Percentiles rank a stretch among this genome's conserved stretches.
phyloP scores from a whole-genome alignment of 306 rosid genomes.

The Abrus pulchellus region DNA sequence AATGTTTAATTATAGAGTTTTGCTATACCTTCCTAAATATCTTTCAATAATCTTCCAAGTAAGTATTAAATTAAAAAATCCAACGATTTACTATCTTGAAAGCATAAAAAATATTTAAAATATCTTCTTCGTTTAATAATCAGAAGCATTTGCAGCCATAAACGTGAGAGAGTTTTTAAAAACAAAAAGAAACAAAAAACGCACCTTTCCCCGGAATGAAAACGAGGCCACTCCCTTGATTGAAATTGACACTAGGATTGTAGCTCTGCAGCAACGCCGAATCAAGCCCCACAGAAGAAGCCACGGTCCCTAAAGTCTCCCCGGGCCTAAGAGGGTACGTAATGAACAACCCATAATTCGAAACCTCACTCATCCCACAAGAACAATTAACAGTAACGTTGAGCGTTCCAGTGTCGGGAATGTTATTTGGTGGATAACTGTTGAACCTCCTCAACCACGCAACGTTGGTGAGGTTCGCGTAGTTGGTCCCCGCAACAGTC shows the following conservation, averaged over 20 bases:
- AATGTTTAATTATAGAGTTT: too few species aligned
- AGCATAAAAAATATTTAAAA: too few species aligned
- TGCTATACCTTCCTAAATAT: too few species aligned
- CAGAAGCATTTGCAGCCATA: too few species aligned
- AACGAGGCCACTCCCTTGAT: constrained; percentile 67
- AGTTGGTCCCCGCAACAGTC: constrained; percentile 32
- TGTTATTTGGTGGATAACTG: constrained; percentile 35
- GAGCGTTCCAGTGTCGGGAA: constrained; percentile 55
- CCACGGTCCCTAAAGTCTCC: constrained; percentile 59
- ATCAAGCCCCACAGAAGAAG: constrained; percentile 10
- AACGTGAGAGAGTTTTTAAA: too few species aligned
- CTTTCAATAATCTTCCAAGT: too few species aligned
- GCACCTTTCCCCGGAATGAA: constrained; percentile 81
- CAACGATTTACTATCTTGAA: too few species aligned
- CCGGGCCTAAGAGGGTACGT: constrained; percentile 71
- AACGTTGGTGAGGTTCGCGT: constrained; percentile 67
- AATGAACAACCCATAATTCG: constrained; percentile 70
- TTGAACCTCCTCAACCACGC: constrained; percentile 61
- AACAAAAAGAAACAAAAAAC: not conserved
- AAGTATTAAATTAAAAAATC: too few species aligned
- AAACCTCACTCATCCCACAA: constrained; percentile 67
- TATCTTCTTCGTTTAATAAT: too few species aligned
- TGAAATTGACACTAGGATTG: constrained; percentile 73
- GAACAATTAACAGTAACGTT: constrained; percentile 79
- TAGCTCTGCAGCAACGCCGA: constrained; percentile 59